Percentiles rank a stretch among this genome's conserved stretches.
Evolutionary conservation across 192 early-diverging fungal genomes (phyloP).

Genomic region (Entomortierella chlamydospora): DNA sequence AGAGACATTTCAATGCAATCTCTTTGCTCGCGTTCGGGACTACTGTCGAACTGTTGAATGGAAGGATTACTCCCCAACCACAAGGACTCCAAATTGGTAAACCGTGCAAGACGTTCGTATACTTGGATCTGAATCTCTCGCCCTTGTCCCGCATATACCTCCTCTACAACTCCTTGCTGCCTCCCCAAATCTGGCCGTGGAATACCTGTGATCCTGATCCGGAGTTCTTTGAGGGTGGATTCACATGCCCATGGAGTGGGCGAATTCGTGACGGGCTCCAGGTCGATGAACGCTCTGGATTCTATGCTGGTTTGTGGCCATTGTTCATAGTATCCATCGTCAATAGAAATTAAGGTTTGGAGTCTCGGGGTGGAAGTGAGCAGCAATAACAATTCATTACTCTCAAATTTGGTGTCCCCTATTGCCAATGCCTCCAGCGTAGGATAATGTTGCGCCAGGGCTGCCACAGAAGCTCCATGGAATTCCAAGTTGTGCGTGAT

Average conservation of each 20-base stretch:
- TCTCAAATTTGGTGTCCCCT: no score
- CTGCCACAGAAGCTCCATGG: no score
- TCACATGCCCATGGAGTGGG: slow-evolving; percentile 9
- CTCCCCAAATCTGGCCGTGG: slow-evolving; percentile 1
- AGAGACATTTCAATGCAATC: slow-evolving; percentile 2
- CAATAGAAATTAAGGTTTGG: background rate
- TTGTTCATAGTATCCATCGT: background rate
- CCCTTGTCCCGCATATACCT: no score
- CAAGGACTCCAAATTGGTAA: background rate
- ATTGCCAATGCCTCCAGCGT: no score
- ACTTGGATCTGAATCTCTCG: background rate
- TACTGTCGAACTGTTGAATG: no score
- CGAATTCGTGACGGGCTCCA: background rate
- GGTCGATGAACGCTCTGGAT: background rate
- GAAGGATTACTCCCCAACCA: slow-evolving; percentile 2
- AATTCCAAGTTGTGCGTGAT: no score
- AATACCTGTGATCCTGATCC: background rate
- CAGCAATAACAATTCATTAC: no score
- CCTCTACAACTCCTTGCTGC: background rate
- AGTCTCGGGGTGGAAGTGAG: background rate
- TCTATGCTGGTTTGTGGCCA: background rate
- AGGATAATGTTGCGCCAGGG: no score
- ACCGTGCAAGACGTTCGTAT: slow-evolving; percentile 7
- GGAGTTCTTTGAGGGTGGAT: background rate
- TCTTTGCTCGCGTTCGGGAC: no score